phyloP scores from a whole-genome alignment of 768 basidiomycete species.

The Tylopilus sp. region DNA sequence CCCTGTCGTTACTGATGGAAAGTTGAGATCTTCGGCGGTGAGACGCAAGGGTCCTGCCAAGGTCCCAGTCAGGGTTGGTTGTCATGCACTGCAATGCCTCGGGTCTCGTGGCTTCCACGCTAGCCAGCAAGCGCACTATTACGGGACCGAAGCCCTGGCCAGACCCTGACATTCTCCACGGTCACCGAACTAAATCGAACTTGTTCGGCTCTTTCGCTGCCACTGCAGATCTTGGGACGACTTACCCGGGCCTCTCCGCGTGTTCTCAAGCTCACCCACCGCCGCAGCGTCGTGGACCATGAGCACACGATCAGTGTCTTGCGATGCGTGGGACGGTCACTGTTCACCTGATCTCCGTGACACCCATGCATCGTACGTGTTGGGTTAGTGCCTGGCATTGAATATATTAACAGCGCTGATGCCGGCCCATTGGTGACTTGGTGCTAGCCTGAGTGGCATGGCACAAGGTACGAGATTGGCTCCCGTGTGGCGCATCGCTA shows the following conservation, averaged over 20 bases:
- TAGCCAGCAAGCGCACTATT: not conserved
- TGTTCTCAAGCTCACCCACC: not conserved
- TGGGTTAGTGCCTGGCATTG: too few relatives aligned
- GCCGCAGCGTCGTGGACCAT: not conserved
- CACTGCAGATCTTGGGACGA: not conserved
- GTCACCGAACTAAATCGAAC: not conserved
- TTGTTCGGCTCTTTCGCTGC: not conserved
- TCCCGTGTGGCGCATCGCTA: conserved; percentile 15
- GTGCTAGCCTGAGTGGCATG: too few relatives aligned
- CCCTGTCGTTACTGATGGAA: not conserved
- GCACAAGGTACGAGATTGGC: conserved; percentile 15
- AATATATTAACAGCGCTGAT: too few relatives aligned
- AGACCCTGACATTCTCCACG: conserved; percentile 6
- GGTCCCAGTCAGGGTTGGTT: conserved; percentile 6
- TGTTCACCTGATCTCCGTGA: not conserved
- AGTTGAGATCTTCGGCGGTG: not conserved
- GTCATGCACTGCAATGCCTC: conserved; percentile 12
- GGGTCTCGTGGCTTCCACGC: conserved; percentile 23
- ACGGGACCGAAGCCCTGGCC: conserved; percentile 1
- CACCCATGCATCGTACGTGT: not conserved
- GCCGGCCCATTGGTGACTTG: too few relatives aligned
- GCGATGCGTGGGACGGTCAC: not conserved
- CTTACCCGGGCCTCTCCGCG: not conserved
- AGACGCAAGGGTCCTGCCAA: not conserved
- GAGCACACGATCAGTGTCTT: not conserved